Evolutionary conservation across 169 alveolate genomes (phyloP).

Genomic region (Ichthyophthirius multifiliis): DNA sequence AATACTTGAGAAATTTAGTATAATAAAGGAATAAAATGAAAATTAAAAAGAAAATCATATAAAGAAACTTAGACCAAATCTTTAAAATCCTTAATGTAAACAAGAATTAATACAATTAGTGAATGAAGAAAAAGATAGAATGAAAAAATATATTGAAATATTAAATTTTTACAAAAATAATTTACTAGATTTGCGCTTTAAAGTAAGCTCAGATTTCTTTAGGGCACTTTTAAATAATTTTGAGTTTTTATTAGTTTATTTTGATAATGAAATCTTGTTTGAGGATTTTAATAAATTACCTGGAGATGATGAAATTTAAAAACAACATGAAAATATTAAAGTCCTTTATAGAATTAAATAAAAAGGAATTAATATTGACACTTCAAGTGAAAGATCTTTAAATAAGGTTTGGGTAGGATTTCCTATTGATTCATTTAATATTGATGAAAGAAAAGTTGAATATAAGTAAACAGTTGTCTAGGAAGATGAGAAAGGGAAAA

Average conservation of each 20-base stretch:
- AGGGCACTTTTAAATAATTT: conserved; percentile 63
- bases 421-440: not conserved
- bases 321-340: conserved; percentile 58
- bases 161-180: conserved; percentile 57
- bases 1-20: conserved; percentile 38
- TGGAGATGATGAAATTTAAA: conserved; percentile 68
- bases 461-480: not conserved
- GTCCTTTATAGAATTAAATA: conserved; percentile 33
- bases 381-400: conserved; percentile 30
- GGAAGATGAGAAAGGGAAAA: conserved; percentile 11
- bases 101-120: conserved; percentile 62
- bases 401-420: conserved; percentile 33
- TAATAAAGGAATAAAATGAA: conserved; percentile 40
- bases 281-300: conserved; percentile 81
- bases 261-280: conserved; percentile 66
- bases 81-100: conserved; percentile 80
- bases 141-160: conserved; percentile 38
- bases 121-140: conserved; percentile 60
- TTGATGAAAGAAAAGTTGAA: conserved; percentile 28
- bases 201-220: conserved; percentile 52
- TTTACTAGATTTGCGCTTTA: conserved; percentile 56
- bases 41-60: conserved; percentile 48
- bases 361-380: conserved; percentile 29
- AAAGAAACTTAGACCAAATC: conserved; percentile 74
- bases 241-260: conserved; percentile 58